Evolutionary conservation across 75 land plant species (phyloP), one percentile per base, ranked within the genome.

Genomic region (Pinus taeda): DNA sequence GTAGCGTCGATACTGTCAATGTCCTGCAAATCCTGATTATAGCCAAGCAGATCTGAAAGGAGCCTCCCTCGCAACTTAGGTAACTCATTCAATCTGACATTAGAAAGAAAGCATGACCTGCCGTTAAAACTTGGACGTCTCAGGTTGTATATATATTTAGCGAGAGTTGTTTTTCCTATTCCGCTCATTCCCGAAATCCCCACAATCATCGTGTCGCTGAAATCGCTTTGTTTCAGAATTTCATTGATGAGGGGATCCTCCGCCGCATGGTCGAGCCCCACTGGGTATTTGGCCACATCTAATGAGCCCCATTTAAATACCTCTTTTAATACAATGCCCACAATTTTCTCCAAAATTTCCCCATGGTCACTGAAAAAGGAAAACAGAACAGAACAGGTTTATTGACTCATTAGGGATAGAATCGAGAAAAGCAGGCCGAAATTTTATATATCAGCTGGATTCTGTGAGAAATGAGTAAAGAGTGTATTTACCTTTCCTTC

Each of bases 151-250:
- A 45, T 0, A 45, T 45, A 45, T 45, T 65, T 65, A 15, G 69
- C 69, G 18, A 65, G 69, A 65, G 33, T 65, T 30, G 69, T 26
- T 1, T 65, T 65, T 1, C 69, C 69, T 1, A 18, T 3, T 65
- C 69, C 69, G 26, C 67, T 33, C 67, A 64, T 64, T 64, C 67
- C 67, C 26, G 13, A 37, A 33, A 64, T 64, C 11, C 67, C 39
- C 67, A 64, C 67, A 33, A 64, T 17, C 4, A 26, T 33, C 1
- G 14, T 3, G 6, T 42, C 6, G 45, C 6, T 42, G 6, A 42
- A 3, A 4, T 42, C 45, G 45, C 45, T 17, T 33, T 64, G 17
- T 13, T 64, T 14, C 30, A 42, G 67, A 64, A 29, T 64, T 29
- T 29, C 5, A 64, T 64, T 64, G 67, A 26, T 64, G 14, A 13